These are phyloP conservation scores for Apiospora kogelbergensis DNA, from an alignment of 2,329 filamentous ascomycete genomes.

Conservation along the genomic window DNA sequence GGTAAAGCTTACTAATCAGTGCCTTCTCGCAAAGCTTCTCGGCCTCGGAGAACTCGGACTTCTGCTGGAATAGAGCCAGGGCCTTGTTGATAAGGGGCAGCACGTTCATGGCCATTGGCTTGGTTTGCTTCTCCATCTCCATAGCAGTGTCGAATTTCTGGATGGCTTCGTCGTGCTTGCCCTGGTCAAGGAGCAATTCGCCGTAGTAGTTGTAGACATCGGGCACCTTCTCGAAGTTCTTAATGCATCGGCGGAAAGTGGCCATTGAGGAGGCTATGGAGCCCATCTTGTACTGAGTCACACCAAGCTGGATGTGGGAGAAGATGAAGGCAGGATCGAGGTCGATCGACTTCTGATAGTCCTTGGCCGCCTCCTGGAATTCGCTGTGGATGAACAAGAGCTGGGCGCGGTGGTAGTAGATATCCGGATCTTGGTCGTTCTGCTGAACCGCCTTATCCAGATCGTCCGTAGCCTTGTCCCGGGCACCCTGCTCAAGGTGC, in stretches of 20 bases:
- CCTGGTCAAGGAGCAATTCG: slow-evolving; percentile 93
- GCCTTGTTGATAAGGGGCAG: slow-evolving; percentile 98
- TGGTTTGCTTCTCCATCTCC: slow-evolving; percentile 94
- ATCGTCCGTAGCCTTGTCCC: slow-evolving; percentile 82
- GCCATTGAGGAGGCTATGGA: slow-evolving; percentile 98
- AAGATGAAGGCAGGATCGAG: slow-evolving; percentile 96
- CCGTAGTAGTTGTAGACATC: slow-evolving; percentile 99
- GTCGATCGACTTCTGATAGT: slow-evolving; percentile 99
- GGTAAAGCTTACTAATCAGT: slow-evolving; percentile 72
- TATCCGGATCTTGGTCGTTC: slow-evolving; percentile 88
- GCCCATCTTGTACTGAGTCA: slow-evolving; percentile 99
- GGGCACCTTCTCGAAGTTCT: slow-evolving; percentile 95
- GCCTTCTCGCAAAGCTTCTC: slow-evolving; percentile 98
- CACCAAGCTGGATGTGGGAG: slow-evolving; percentile 98
- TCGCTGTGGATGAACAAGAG: slow-evolving; percentile 97
- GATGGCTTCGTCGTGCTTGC: slow-evolving; percentile 92
- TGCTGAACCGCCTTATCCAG: slow-evolving; percentile 84
- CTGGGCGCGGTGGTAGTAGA: slow-evolving; percentile 98
- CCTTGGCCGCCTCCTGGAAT: slow-evolving; percentile 89
- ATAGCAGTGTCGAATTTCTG: slow-evolving; percentile 99
- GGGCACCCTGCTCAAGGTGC: slow-evolving; percentile 87
- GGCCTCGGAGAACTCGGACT: slow-evolving; percentile 91
- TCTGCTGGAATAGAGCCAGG: slow-evolving; percentile 95
- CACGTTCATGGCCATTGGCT: slow-evolving; percentile 96
- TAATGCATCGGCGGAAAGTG: slow-evolving; percentile 94